Conservation (phyloP, 2,329 filamentous ascomycete species). For the Diaporthe vaccinii region DNA sequence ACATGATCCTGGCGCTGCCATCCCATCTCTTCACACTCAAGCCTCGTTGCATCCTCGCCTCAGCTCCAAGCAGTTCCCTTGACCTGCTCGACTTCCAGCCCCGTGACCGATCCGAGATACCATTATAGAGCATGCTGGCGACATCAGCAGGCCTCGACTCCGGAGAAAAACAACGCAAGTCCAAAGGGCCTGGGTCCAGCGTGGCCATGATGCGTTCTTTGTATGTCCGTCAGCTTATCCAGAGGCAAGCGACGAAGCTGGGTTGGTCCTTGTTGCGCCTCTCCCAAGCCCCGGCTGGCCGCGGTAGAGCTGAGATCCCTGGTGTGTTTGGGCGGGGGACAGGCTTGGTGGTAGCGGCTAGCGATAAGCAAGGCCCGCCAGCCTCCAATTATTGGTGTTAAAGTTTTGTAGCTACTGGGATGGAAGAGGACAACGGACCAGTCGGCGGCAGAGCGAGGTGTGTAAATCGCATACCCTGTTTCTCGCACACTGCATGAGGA, state of each 20-base stretch:
- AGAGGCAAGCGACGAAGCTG: slow-evolving; percentile 10
- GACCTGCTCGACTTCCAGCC: slow-evolving; percentile 53
- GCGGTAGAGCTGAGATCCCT: slow-evolving; percentile 26
- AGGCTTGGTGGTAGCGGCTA: slow-evolving; percentile 35
- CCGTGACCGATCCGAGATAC: slow-evolving; percentile 50
- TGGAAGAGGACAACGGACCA: slow-evolving; percentile 16
- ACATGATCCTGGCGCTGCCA: slow-evolving; percentile 59
- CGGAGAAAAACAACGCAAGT: slow-evolving; percentile 22
- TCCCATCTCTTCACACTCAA: slow-evolving; percentile 64
- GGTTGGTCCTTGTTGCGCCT: slow-evolving; percentile 36
- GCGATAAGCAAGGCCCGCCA: slow-evolving; percentile 32
- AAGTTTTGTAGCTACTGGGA: slow-evolving; percentile 24
- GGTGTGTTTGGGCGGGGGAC: slow-evolving; percentile 18
- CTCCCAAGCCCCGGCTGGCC: slow-evolving; percentile 17
- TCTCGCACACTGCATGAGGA: slow-evolving; percentile 27
- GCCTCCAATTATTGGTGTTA: slow-evolving; percentile 22
- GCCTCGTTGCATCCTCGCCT: slow-evolving; percentile 44
- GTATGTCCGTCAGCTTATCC: slow-evolving; percentile 33
- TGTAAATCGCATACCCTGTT: slow-evolving; percentile 10
- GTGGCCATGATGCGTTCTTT: slow-evolving; percentile 29
- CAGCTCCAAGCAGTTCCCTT: slow-evolving; percentile 48
- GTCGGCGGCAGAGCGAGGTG: slow-evolving; percentile 13
- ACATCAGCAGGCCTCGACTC: slow-evolving; percentile 36
- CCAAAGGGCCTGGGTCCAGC: slow-evolving; percentile 27
- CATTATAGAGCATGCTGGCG: slow-evolving; percentile 49